Evolutionary conservation across 2,329 filamentous ascomycete genomes (phyloP), one percentile per base, ranked within the genome.

Genomic region (Chaetomium strumarium): DNA sequence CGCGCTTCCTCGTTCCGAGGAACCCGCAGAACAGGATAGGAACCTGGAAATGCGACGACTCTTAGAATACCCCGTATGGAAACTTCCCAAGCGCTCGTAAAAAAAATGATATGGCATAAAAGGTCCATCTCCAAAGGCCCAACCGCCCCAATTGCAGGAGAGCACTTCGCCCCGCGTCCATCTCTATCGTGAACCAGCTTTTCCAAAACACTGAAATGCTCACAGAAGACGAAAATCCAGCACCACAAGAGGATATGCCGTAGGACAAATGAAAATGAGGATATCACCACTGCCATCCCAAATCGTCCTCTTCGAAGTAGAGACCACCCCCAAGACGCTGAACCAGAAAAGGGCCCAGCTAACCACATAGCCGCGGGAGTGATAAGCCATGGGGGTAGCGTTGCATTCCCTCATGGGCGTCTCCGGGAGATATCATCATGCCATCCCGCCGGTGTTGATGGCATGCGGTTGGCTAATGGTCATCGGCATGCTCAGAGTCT

Each of bases 401-500:
- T 24, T 24, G 24, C 24, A n/a, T 34, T 19, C 20, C 17, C 10
- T 24, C 13, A 12, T 24, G 5, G 20, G 24, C 19, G 16, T 13
- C n/a, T n/a, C 19, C 9, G 40, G 24, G 12, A 14, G 24, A 24
- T 4, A 24, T 24, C 12, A 8, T 49, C 19, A 55, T 11, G 45
- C 44, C 53, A 77, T 69, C 49, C 70, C 72, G 34, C 71, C 70
- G 1, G 73, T 70, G 56, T 66, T 66, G 43, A 68, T 65, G 12
- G 64, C 53, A 20, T 68, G 66, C 1, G 79, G 76, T 49, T 79
- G 75, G 69, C 78, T 82, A 60, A 83, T 79, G 13, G 78, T 78
- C 79, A 83, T 83, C 16, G 80, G 79, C 79, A 83, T 81, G 70
- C 79, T 80, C 49, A 83, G 72, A 41, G 78, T 80, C 64, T 83